These are phyloP conservation scores for Eleusine indica DNA, from an alignment of 176 grass and related monocot genomes.

Conservation along the genomic window DNA sequence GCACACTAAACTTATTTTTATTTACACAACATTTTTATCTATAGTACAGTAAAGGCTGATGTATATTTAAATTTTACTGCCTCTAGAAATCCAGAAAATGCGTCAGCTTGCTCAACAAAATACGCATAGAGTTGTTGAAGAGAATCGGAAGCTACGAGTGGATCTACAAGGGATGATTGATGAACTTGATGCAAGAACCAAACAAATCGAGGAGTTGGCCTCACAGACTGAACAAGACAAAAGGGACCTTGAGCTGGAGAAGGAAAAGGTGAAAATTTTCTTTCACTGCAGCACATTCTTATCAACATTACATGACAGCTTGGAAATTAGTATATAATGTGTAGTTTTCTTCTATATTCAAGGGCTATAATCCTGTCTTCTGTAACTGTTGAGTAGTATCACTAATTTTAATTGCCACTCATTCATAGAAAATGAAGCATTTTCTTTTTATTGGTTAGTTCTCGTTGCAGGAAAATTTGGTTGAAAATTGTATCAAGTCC, in stretches of 20 bases:
- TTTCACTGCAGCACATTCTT: neutral
- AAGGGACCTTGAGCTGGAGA: slow-evolving; percentile 55
- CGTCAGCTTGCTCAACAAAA: slow-evolving; percentile 58
- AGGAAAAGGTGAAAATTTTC: slow-evolving; percentile 41
- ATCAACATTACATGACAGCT: neutral
- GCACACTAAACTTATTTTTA: neutral
- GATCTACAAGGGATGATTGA: slow-evolving; percentile 61
- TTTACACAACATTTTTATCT: slow-evolving; percentile 14
- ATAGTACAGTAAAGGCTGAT: neutral
- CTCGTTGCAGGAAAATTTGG: neutral
- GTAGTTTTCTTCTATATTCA: neutral
- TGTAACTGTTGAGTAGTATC: neutral
- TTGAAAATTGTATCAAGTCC: neutral
- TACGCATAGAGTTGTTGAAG: slow-evolving; percentile 51
- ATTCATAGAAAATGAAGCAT: neutral
- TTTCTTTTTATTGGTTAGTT: neutral
- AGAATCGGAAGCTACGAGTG: slow-evolving; percentile 55
- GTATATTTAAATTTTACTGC: slow-evolving; percentile 1
- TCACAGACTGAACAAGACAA: slow-evolving; percentile 51
- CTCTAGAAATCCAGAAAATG: slow-evolving; percentile 74
- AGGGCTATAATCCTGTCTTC: neutral
- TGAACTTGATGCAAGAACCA: slow-evolving; percentile 56
- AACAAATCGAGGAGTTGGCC: slow-evolving; percentile 56
- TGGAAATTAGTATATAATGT: neutral
- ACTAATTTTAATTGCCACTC: neutral